A percentile compares a stretch with the other conserved stretches of the same genome.
Evolutionary conservation across 345 rosid genomes (phyloP).

Genomic region (Rhodamnia argentea): DNA sequence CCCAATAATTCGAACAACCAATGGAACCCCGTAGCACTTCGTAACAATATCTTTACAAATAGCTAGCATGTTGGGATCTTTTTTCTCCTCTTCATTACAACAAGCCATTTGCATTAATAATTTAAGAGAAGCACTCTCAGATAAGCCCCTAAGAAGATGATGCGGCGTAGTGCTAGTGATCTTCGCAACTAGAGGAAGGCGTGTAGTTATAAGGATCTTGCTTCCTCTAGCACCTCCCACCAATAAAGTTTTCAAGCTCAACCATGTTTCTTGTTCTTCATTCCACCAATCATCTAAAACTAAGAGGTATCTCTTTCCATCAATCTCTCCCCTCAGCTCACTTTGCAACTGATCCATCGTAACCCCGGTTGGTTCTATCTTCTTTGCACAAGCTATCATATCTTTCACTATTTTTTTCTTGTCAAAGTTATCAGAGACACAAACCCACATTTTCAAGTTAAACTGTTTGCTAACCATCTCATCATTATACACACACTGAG

Average conservation of each 20-base stretch:
- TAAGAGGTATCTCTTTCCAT: background rate
- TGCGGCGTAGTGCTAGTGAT: background rate
- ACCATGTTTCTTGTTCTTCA: background rate
- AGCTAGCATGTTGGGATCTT: background rate
- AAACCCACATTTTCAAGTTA: too few species aligned
- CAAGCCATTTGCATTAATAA: background rate
- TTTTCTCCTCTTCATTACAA: background rate
- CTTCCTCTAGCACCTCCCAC: background rate
- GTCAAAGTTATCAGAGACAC: background rate
- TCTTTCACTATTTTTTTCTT: accelerated
- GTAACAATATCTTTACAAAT: accelerated
- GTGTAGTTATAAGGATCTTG: background rate
- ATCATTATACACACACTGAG: too few species aligned
- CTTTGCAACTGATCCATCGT: background rate
- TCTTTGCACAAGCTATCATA: background rate
- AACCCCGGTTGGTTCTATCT: background rate
- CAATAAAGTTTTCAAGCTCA: background rate
- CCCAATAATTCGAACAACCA: background rate
- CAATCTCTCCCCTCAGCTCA: background rate
- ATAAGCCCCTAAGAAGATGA: background rate
- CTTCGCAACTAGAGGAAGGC: background rate
- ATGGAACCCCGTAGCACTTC: background rate
- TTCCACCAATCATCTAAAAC: background rate
- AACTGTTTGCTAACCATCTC: background rate
- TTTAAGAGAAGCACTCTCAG: background rate